These are phyloP conservation scores for Wallacemonas rigidus DNA, from an alignment of 208 protist genomes.

Conservation along the genomic window DNA sequence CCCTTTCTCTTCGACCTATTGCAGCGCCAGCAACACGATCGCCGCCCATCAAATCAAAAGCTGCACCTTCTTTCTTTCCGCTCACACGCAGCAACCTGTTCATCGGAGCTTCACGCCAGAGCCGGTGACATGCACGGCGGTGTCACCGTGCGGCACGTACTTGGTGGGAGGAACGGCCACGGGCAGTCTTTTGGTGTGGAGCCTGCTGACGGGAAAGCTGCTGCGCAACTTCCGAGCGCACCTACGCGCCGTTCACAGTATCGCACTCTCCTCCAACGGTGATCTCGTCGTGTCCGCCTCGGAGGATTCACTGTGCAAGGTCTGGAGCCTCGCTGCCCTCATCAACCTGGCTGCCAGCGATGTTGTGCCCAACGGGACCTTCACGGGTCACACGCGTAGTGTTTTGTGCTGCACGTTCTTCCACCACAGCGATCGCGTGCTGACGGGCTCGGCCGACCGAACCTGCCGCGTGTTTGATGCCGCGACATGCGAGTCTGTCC, in stretches of 20 bases:
- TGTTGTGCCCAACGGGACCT: slow-evolving; percentile 34
- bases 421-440: slow-evolving; percentile 38
- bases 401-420: slow-evolving; percentile 72
- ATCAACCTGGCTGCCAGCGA: slow-evolving; percentile 30
- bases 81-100: slow-evolving; percentile 66
- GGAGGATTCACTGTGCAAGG: slow-evolving; percentile 76
- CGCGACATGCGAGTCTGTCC: slow-evolving; percentile 47
- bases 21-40: slow-evolving; percentile 35
- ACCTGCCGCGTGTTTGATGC: slow-evolving; percentile 74
- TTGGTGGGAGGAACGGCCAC: slow-evolving; percentile 58
- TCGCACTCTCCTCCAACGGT: slow-evolving; percentile 54
- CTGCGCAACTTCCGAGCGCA: slow-evolving; percentile 68
- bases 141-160: slow-evolving; percentile 63
- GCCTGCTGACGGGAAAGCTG: slow-evolving; percentile 61
- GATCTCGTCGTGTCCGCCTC: slow-evolving; percentile 74
- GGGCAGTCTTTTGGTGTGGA: slow-evolving; percentile 80
- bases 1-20: slow-evolving; percentile 48
- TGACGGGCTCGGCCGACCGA: slow-evolving; percentile 70
- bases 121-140: slow-evolving; percentile 47
- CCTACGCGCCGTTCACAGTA: slow-evolving; percentile 50
- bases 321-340: slow-evolving; percentile 59
- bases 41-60: slow-evolving; percentile 52
- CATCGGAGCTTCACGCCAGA: slow-evolving; percentile 75
- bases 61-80: slow-evolving; percentile 64
- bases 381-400: slow-evolving; percentile 70